Evolutionary conservation across 495 filamentous ascomycete genomes (phyloP).

Genomic region (Hypoxylon perforatum): DNA sequence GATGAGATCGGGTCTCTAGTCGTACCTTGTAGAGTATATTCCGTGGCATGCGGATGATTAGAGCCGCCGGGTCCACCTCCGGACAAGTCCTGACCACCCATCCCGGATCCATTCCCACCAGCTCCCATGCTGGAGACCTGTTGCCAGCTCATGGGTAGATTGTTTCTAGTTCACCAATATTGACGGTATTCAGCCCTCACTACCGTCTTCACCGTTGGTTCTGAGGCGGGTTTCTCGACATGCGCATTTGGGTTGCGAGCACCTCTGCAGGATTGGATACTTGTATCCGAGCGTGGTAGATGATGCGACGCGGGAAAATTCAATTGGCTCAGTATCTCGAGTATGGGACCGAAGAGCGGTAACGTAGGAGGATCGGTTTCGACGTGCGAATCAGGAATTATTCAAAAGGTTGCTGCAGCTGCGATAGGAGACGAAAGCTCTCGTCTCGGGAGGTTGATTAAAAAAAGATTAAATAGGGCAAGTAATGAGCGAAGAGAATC

Average conservation of each 20-base stretch:
- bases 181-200: slow-evolving; percentile 33
- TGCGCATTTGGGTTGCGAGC: slow-evolving; percentile 42
- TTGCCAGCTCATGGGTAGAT: slow-evolving; percentile 46
- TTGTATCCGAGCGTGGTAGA: slow-evolving; percentile 18
- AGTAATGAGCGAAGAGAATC: slow-evolving; percentile 44
- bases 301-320: slow-evolving; percentile 20
- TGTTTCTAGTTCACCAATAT: slow-evolving; percentile 17
- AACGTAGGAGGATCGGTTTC: neutral
- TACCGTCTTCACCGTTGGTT: slow-evolving; percentile 44
- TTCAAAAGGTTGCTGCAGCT: slow-evolving; percentile 10
- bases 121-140: slow-evolving; percentile 45
- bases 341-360: neutral
- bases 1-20: slow-evolving; percentile 5
- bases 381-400: slow-evolving; percentile 6
- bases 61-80: slow-evolving; percentile 36
- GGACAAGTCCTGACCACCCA: slow-evolving; percentile 41
- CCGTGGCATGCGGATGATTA: slow-evolving; percentile 84
- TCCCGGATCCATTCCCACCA: slow-evolving; percentile 42
- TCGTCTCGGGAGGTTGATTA: slow-evolving; percentile 17
- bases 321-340: slow-evolving; percentile 29
- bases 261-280: slow-evolving; percentile 16
- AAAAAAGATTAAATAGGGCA: slow-evolving; percentile 30
- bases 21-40: slow-evolving; percentile 96
- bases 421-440: neutral
- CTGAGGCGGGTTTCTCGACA: slow-evolving; percentile 28